Percentiles rank a stretch among this genome's conserved stretches.
These are phyloP conservation scores for Mycena alexandri DNA, from an alignment of 768 basidiomycete genomes.

Conservation along the genomic window DNA sequence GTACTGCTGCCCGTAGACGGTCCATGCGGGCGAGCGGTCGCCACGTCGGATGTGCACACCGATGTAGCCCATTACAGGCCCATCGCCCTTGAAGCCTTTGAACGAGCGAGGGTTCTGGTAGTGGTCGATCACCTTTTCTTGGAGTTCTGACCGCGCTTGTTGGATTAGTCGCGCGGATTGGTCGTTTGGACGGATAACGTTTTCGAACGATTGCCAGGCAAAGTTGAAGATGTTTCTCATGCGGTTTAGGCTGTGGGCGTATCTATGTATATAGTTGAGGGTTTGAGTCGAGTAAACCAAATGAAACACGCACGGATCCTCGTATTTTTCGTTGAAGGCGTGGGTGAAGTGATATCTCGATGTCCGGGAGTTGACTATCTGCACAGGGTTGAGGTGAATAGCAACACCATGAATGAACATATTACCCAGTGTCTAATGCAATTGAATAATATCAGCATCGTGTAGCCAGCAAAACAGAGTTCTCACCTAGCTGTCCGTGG, in stretches of 20 bases:
- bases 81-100: slow-evolving; percentile 17
- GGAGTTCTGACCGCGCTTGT: slow-evolving; percentile 62
- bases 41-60: slow-evolving; percentile 76
- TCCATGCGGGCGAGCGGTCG: slow-evolving; percentile 63
- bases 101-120: slow-evolving; percentile 31
- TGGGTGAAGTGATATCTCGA: slow-evolving; percentile 75
- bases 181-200: slow-evolving; percentile 67
- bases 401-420: not conserved
- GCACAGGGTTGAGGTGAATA: slow-evolving; percentile 2
- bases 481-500: slow-evolving; percentile 74
- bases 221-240: slow-evolving; percentile 65
- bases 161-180: slow-evolving; percentile 61
- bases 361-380: slow-evolving; percentile 75
- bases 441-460: slow-evolving; percentile 27
- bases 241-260: slow-evolving; percentile 66
- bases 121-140: slow-evolving; percentile 34
- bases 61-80: slow-evolving; percentile 52
- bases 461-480: slow-evolving; percentile 8
- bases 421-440: slow-evolving; percentile 72
- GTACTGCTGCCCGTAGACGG: slow-evolving; percentile 55
- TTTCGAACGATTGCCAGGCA: slow-evolving; percentile 60
- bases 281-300: slow-evolving; percentile 9
- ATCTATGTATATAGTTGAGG: slow-evolving; percentile 51
- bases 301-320: slow-evolving; percentile 62
- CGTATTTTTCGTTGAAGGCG: slow-evolving; percentile 67